A percentile compares a stretch with the other conserved stretches of the same genome.
phyloP scores from a whole-genome alignment of 2,329 filamentous ascomycete genomes.

The Fusarium redolens region DNA sequence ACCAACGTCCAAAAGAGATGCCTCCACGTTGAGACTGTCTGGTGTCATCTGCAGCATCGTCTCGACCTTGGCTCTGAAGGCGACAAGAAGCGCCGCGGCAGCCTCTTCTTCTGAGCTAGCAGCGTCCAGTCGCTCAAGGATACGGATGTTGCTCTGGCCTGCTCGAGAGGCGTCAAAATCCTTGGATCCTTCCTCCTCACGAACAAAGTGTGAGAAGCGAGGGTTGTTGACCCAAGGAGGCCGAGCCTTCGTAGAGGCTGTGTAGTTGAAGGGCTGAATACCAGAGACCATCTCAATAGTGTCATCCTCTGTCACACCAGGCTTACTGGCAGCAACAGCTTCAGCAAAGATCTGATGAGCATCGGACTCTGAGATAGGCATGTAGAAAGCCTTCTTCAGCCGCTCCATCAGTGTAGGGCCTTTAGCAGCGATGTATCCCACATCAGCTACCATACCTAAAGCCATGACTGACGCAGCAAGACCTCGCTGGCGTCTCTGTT shows the following conservation, averaged over 20 bases:
- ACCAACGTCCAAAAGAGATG: background rate
- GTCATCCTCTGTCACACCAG: background rate
- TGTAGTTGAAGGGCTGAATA: background rate
- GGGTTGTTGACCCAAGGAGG: constrained; percentile 6
- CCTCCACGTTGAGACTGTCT: background rate
- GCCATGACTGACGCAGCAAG: background rate
- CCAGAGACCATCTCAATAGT: constrained; percentile 2
- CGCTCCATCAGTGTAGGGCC: background rate
- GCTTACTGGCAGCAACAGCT: background rate
- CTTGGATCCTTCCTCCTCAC: background rate
- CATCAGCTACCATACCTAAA: constrained; percentile 1
- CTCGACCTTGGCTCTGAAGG: background rate
- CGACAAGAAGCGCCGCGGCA: background rate
- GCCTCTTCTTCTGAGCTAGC: background rate
- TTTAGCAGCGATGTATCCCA: constrained; percentile 1
- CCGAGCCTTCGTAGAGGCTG: background rate
- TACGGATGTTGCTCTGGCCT: background rate
- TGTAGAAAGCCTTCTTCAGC: background rate
- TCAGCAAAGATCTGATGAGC: constrained; percentile 8
- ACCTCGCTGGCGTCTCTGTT: background rate
- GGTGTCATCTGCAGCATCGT: constrained; percentile 1
- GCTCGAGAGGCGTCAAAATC: background rate
- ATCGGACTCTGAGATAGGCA: constrained; percentile 1
- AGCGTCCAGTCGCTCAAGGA: background rate
- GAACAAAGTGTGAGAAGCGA: constrained; percentile 1